Evolutionary conservation across 1,139 yeast genomes (phyloP), one percentile per base, ranked within the genome.

Genomic region (Candida albicans): DNA sequence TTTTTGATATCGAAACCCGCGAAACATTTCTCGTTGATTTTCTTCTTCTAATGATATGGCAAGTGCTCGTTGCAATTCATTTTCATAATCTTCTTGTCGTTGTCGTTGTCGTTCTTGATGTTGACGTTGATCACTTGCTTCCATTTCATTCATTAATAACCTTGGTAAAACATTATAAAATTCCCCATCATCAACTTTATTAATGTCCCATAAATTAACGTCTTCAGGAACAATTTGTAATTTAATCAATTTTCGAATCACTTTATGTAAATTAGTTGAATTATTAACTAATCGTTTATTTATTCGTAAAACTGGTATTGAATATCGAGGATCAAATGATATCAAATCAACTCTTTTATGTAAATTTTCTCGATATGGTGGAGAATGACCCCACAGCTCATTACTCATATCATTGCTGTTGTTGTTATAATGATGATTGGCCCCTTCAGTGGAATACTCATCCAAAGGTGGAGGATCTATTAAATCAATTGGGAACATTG

Each of bases 281-380:
- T 62, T 59, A 33, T 55, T 58, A 14, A 71, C 61, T 30, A 71
- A 49, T 4, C 59, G 45, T 14, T 65, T 57, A 50, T 72, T 73
- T 32, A 71, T 62, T 33, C 77, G 54, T 12, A 72, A 56, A 7
- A 70, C 65, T 0, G 77, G 77, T 3, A 48, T 41, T 1, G 62
- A 50, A 46, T 64, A 70, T 33, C 77, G 50, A 6, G 74, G 69
- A 53, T 73, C 77, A 53, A 66, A 72, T 5, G 76, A 70, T 14
- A 73, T 50, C 30, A 70, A 52, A 47, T 73, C 78, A 12, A 65
- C 57, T 42, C 58, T 57, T 37, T 61, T 59, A 46, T 72, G 75
- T 32, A 73, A 64, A 9, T 55, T 56, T 18, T 65, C 72, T 32
- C 64, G 56, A 48, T 72, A 73, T 1, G 76, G 71, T 2, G 78